Conservation (phyloP, 345 rosid species). For the Citropsis articulata region DNA sequence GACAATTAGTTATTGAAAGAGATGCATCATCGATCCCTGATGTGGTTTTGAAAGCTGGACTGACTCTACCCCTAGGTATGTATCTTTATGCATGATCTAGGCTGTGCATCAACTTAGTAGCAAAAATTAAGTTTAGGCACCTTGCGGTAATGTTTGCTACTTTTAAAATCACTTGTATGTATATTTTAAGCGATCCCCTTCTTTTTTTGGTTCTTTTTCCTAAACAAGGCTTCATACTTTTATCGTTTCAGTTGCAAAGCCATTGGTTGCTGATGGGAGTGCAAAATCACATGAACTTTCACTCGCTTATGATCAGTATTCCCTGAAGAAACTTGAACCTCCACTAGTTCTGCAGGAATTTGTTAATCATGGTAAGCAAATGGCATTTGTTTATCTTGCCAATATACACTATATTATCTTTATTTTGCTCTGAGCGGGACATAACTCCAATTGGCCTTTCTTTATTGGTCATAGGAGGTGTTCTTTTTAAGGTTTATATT, state of each 20-base stretch:
- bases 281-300: conserved; percentile 75
- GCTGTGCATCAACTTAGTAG: conserved; percentile 5
- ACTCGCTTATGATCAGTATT: conserved; percentile 63
- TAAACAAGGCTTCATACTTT: neutral
- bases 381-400: neutral
- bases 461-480: conserved; percentile 54
- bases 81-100: neutral
- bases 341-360: conserved; percentile 88
- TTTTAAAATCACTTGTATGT: neutral
- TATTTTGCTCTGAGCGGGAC: conserved; percentile 1
- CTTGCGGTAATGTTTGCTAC: neutral
- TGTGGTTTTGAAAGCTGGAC: conserved; percentile 57
- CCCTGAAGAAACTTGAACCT: conserved; percentile 72
- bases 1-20: conserved; percentile 57
- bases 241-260: conserved; percentile 69
- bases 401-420: neutral
- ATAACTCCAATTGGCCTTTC: neutral
- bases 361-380: conserved; percentile 70
- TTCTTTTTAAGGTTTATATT: conserved; percentile 73
- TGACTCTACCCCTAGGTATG: conserved; percentile 64
- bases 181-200: neutral
- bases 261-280: conserved; percentile 75
- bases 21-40: conserved; percentile 64
- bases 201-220: neutral
- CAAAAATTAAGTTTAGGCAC: neutral